These are phyloP conservation scores for Chaetomium sp. DNA, from an alignment of 2,329 filamentous ascomycete genomes.

Conservation along the genomic window DNA sequence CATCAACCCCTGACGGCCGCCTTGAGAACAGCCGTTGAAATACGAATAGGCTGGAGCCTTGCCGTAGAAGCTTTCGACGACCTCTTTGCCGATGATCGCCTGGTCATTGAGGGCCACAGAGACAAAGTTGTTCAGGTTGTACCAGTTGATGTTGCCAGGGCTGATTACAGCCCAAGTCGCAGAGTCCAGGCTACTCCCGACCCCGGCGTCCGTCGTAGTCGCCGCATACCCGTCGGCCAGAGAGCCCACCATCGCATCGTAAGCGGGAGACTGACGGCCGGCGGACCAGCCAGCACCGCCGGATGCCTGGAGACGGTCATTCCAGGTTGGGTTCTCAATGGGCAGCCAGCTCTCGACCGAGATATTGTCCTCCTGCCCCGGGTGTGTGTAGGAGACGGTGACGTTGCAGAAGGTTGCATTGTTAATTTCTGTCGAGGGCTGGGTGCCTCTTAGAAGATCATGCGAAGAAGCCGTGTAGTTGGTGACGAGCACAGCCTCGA, in stretches of 20 bases:
- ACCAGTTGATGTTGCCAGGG: conserved; percentile 35
- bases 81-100: conserved; percentile 48
- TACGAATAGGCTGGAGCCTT: conserved; percentile 50
- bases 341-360: conserved; percentile 44
- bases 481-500: conserved; percentile 25
- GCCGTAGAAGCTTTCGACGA: conserved; percentile 54
- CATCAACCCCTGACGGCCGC: conserved; percentile 57
- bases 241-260: conserved; percentile 27
- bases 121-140: conserved; percentile 32
- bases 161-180: conserved; percentile 32
- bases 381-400: conserved; percentile 47
- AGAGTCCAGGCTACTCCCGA: conserved; percentile 13
- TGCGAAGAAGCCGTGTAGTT: conserved; percentile 26
- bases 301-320: conserved; percentile 42
- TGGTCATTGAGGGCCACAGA: conserved; percentile 29
- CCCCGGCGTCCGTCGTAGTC: conserved; percentile 36
- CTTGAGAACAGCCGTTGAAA: conserved; percentile 57
- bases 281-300: conserved; percentile 43
- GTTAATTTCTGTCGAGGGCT: conserved; percentile 23
- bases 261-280: conserved; percentile 32
- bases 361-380: conserved; percentile 44
- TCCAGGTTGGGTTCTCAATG: conserved; percentile 37
- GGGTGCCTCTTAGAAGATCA: not conserved
- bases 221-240: conserved; percentile 33
- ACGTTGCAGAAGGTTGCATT: conserved; percentile 45